A percentile compares a stretch with the other conserved stretches of the same genome.
phyloP scores from a whole-genome alignment of 1,284 basidiomycete species.

The Erythrobasidium hasegawianum region DNA sequence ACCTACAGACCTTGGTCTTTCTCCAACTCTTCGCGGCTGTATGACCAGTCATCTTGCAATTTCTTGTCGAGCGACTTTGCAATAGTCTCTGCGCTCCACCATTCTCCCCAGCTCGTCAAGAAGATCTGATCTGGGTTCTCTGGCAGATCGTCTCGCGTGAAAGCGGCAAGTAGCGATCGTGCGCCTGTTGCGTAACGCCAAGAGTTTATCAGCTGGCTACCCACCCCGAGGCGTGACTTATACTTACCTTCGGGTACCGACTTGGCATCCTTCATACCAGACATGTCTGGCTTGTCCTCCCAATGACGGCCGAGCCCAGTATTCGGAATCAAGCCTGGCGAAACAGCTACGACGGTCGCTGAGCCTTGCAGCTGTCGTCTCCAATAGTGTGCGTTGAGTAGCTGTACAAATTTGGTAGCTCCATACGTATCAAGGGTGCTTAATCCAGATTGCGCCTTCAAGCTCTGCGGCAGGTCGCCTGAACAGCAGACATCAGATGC shows the following conservation, averaged over 20 bases:
- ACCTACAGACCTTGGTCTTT: constrained; percentile 3
- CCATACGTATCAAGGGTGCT: neutral
- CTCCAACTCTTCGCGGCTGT: constrained; percentile 12
- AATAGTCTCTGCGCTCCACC: constrained; percentile 5
- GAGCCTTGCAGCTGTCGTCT: neutral
- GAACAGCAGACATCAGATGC: neutral
- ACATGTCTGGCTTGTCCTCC: neutral
- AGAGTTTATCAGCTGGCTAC: neutral
- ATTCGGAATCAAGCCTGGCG: constrained; percentile 7
- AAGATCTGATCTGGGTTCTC: constrained; percentile 22
- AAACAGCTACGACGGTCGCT: constrained; percentile 10
- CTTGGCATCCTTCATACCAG: constrained; percentile 10
- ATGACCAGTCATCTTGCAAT: constrained; percentile 18
- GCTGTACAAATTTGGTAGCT: constrained; percentile 19
- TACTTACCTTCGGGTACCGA: neutral
- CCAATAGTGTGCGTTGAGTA: constrained; percentile 17
- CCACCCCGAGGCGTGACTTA: neutral
- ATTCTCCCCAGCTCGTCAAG: constrained; percentile 25
- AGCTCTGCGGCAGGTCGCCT: neutral
- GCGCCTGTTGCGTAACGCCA: neutral
- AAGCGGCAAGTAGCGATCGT: neutral
- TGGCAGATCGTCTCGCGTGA: constrained; percentile 3
- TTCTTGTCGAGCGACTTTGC: constrained; percentile 4
- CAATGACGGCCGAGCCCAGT: constrained; percentile 9
- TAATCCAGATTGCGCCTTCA: neutral